Evolutionary conservation across 2,329 filamentous ascomycete species (phyloP).

Genomic region (Epichloe aotearoae): DNA sequence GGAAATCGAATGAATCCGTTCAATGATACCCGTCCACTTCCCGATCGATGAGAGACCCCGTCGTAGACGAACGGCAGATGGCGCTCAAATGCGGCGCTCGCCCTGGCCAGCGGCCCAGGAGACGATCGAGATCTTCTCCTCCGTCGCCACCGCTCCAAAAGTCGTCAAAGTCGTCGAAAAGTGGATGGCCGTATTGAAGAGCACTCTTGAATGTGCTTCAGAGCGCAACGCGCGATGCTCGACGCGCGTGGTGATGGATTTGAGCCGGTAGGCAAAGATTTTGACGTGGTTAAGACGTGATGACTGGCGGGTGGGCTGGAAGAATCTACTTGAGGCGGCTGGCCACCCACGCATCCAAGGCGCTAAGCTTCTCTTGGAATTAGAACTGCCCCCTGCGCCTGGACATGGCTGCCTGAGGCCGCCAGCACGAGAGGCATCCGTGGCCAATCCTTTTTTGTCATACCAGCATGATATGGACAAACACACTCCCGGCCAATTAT

Average conservation of each 20-base stretch:
- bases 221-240: conserved; percentile 29
- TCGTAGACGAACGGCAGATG: conserved; percentile 24
- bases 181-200: conserved; percentile 22
- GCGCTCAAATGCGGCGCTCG: conserved; percentile 28
- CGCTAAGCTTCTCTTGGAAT: conserved; percentile 21
- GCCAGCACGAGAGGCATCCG: too few relatives aligned
- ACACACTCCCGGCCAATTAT: neutral
- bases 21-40: conserved; percentile 13
- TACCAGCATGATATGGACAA: too few relatives aligned
- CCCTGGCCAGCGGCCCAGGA: conserved; percentile 34
- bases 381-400: conserved; percentile 9
- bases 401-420: conserved; percentile 16
- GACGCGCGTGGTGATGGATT: conserved; percentile 40
- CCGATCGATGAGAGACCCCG: conserved; percentile 20
- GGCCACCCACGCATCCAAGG: conserved; percentile 14
- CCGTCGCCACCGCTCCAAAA: conserved; percentile 31
- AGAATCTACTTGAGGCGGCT: conserved; percentile 31
- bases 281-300: conserved; percentile 31
- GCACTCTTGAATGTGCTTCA: conserved; percentile 14
- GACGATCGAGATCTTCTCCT: conserved; percentile 31
- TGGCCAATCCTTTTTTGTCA: too few relatives aligned
- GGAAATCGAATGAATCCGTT: conserved; percentile 10
- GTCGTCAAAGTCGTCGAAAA: conserved; percentile 22
- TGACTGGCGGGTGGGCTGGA: conserved; percentile 23
- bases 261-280: conserved; percentile 23